Percentiles rank a stretch among this genome's conserved stretches.
Evolutionary conservation across 2,329 filamentous ascomycete genomes (phyloP).

Genomic region (Cladosporium sp.): DNA sequence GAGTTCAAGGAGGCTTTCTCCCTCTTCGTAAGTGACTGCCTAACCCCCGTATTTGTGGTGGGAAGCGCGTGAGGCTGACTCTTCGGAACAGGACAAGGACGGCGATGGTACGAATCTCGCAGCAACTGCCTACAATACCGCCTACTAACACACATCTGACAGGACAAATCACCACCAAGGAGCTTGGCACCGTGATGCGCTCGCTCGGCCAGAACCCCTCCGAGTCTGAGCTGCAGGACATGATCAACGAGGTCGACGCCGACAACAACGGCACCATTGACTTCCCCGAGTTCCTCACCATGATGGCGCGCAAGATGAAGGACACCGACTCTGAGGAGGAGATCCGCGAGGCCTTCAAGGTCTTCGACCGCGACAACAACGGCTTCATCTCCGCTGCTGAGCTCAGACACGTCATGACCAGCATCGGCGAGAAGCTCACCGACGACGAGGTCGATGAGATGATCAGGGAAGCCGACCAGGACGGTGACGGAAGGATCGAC

Average conservation of each 20-base stretch:
- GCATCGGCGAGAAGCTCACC: slow-evolving; percentile 64
- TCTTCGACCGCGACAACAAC: slow-evolving; percentile 66
- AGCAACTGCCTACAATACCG: slow-evolving; percentile 6
- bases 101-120: slow-evolving; percentile 52
- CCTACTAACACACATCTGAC: slow-evolving; percentile 19
- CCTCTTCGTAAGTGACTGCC: slow-evolving; percentile 79
- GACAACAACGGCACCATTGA: slow-evolving; percentile 67
- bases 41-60: background rate
- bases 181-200: slow-evolving; percentile 64
- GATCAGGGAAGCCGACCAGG: slow-evolving; percentile 65
- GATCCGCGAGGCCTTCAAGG: slow-evolving; percentile 65
- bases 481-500: slow-evolving; percentile 65
- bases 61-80: slow-evolving; percentile 26
- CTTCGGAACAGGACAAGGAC: slow-evolving; percentile 54
- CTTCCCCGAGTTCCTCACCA: slow-evolving; percentile 65
- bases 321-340: slow-evolving; percentile 64
- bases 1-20: slow-evolving; percentile 99
- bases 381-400: slow-evolving; percentile 65
- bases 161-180: slow-evolving; percentile 65
- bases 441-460: slow-evolving; percentile 66
- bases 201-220: slow-evolving; percentile 64
- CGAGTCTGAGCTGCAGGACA: slow-evolving; percentile 63
- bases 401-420: slow-evolving; percentile 63
- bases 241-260: slow-evolving; percentile 66
- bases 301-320: slow-evolving; percentile 65